A percentile compares a stretch with the other conserved stretches of the same genome.
Evolutionary conservation across 345 rosid species (phyloP).

Genomic region (Acer saccharum): DNA sequence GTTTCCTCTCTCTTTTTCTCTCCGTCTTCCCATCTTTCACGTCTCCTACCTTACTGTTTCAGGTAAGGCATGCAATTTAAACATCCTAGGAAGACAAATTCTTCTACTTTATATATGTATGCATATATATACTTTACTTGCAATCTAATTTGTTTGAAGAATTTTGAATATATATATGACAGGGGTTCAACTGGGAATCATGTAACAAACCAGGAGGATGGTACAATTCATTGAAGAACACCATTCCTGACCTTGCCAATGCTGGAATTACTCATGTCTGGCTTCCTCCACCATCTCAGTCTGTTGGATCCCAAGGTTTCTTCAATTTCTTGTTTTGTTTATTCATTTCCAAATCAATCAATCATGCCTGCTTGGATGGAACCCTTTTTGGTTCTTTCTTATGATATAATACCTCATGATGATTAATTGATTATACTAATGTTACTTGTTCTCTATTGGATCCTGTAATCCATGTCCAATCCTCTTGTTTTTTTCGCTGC

Average conservation of each 20-base stretch:
- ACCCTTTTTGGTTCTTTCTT: background rate
- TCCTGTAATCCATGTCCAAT: background rate
- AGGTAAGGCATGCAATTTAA: conserved; percentile 34
- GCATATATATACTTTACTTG: background rate
- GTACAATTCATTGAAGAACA: conserved; percentile 67
- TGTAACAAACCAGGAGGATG: conserved; percentile 69
- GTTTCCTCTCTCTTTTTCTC: conserved; percentile 37
- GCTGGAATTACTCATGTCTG: conserved; percentile 85
- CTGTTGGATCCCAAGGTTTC: conserved; percentile 63
- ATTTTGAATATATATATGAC: background rate
- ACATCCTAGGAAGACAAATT: no score
- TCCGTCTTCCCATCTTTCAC: conserved; percentile 41
- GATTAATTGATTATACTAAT: background rate
- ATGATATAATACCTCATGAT: background rate
- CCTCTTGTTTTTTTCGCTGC: background rate
- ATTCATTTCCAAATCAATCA: background rate
- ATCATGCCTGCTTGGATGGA: background rate
- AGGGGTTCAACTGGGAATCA: conserved; percentile 97
- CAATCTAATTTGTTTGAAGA: background rate
- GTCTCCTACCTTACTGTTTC: conserved; percentile 54
- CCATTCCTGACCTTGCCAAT: conserved; percentile 54
- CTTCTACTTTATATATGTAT: no score
- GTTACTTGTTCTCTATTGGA: background rate
- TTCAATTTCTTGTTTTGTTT: background rate
- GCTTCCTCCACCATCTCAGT: conserved; percentile 97